Base-by-base conservation (phyloP, 2,329 filamentous ascomycete species). In the Scytalidium lignicola region DNA sequence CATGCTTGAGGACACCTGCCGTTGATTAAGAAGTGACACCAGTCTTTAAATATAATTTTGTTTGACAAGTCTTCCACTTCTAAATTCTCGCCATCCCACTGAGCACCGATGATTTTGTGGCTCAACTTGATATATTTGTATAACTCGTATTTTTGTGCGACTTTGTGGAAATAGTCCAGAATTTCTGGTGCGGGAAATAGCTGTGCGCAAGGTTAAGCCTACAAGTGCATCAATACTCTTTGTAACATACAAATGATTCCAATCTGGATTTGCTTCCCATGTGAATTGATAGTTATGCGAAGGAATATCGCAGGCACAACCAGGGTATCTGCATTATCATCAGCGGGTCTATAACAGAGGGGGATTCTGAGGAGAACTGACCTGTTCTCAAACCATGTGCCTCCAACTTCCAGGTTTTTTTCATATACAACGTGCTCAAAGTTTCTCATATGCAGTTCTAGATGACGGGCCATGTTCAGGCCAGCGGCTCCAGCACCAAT, bases 71-170 rank as follows among this genome's bases (percentile, higher is more conserved):
- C 28, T 21, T 50, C 15, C 13, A 82, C 74, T 2, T 65, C 62
- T 3, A 72, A 67, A 43, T 64, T 58, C 1, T 54, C 59, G 17
- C 79, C 75, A 50, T 80, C 70, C 78, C 78, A 82, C 1, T 63
- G 66, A 1, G 76, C 73, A 42, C 71, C 67, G 29, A 75, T 66
- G 6, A 81, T 76, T 0, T 65, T 63, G 0, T 72, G 74, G 57
- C 76, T 79, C 65, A 82, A 80, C 1, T 76, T 71, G 44, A 80
- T 74, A 57, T 80, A 74, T 44, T 71, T 70, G 58, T 77, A 78
- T 0, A 81, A 68, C 6, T 71, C 64, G 57, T 74, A 74, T 51
- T 79, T 75, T 52, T 74, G 66, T 2, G 76, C 76, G 5, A 79
- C 66, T 1, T 64, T 62, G 45, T 72, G 68, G 2, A 82, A 66